Evolutionary conservation across 805 yeast genomes (phyloP).

Genomic region (Diddensiella transvaalensis): DNA sequence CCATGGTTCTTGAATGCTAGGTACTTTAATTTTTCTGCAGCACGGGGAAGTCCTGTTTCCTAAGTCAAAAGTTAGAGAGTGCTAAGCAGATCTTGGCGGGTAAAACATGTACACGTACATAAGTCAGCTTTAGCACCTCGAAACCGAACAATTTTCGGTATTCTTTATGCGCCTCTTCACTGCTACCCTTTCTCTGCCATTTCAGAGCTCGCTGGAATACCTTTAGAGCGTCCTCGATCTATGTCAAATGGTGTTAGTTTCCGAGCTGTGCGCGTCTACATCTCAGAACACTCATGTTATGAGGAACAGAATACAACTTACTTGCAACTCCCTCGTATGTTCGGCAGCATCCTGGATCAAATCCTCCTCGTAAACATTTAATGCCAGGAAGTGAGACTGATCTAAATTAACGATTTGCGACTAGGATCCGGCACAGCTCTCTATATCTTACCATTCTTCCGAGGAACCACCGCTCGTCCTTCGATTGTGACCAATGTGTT

Average conservation of each 20-base stretch:
- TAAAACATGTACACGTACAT: slow-evolving; percentile 16
- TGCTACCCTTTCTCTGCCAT: slow-evolving; percentile 50
- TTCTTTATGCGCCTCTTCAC: slow-evolving; percentile 46
- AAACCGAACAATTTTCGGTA: slow-evolving; percentile 65
- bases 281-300: too few species aligned
- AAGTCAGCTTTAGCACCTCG: slow-evolving; percentile 50
- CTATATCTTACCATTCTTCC: too few species aligned
- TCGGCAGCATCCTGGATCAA: slow-evolving; percentile 69
- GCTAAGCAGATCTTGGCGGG: neutral
- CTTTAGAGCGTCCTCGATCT: slow-evolving; percentile 75
- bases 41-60: slow-evolving; percentile 51
- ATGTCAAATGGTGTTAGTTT: neutral
- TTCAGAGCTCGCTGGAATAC: slow-evolving; percentile 67
- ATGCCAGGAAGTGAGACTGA: slow-evolving; percentile 70
- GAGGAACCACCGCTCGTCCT: too few species aligned
- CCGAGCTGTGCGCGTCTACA: neutral
- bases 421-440: neutral
- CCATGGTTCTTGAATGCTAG: slow-evolving; percentile 81
- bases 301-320: slow-evolving; percentile 22
- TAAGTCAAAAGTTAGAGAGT: neutral
- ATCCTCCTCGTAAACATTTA: slow-evolving; percentile 74
- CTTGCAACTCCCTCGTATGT: slow-evolving; percentile 86
- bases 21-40: slow-evolving; percentile 69
- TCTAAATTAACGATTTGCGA: neutral
- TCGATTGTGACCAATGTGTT: too few species aligned